Conservation (phyloP, 306 rosid species). For the Begonia fuchsioides region DNA sequence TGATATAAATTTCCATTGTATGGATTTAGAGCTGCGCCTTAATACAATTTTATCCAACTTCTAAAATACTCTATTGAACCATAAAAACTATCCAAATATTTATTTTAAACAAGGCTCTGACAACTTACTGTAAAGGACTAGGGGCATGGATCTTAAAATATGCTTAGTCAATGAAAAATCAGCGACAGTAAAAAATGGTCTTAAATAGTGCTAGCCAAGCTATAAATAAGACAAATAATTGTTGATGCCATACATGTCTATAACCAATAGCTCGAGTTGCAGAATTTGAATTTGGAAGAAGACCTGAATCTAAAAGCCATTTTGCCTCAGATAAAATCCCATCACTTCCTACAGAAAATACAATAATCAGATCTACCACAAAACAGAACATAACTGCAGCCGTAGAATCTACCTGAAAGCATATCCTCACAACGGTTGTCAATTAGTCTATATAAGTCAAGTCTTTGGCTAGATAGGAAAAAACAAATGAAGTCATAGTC, state of each 20-base stretch:
- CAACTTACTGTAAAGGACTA: no score
- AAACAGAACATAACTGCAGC: neutral
- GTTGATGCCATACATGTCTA: slow-evolving; percentile 51
- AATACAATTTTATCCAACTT: no score
- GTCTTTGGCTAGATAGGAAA: slow-evolving; percentile 72
- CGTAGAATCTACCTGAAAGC: slow-evolving; percentile 44
- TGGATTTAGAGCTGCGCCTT: no score
- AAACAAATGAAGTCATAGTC: slow-evolving; percentile 64
- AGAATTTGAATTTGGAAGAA: slow-evolving; percentile 75
- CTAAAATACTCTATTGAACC: no score
- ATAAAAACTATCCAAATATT: no score
- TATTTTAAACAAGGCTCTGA: no score
- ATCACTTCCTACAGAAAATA: slow-evolving; percentile 40
- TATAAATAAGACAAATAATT: neutral
- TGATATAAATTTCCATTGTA: no score
- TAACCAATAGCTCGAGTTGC: slow-evolving; percentile 85
- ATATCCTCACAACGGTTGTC: slow-evolving; percentile 87
- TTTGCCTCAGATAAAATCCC: slow-evolving; percentile 72
- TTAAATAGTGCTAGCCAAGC: neutral
- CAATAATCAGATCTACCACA: slow-evolving; percentile 2
- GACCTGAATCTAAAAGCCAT: slow-evolving; percentile 80
- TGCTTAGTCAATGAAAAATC: no score
- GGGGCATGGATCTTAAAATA: no score
- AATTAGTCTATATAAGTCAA: slow-evolving; percentile 58
- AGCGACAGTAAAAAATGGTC: slow-evolving; percentile 4